Evolutionary conservation across 164 flowering plant species (phyloP).

Genomic region (Dillenia turbinata): DNA sequence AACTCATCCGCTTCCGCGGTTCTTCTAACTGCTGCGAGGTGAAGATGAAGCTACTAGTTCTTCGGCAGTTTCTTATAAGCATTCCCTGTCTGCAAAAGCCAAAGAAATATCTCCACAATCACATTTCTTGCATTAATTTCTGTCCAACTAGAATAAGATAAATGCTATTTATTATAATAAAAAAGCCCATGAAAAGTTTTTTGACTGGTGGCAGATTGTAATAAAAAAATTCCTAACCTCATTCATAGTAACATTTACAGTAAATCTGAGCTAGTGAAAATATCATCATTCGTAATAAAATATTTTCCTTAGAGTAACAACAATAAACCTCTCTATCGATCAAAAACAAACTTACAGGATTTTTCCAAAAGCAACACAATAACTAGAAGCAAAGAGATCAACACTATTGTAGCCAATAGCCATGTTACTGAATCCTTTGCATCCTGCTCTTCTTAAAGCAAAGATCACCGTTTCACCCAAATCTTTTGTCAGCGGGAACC

Average conservation of each 20-base stretch:
- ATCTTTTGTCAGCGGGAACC: slow-evolving; percentile 73
- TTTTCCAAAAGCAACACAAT: slow-evolving; percentile 90
- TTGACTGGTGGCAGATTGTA: too few relatives aligned
- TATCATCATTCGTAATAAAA: too few relatives aligned
- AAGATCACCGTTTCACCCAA: slow-evolving; percentile 95
- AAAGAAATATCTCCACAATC: too few relatives aligned
- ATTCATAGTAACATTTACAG: too few relatives aligned
- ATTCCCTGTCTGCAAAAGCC: slow-evolving; percentile 44
- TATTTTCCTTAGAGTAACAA: too few relatives aligned
- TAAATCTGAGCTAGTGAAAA: too few relatives aligned
- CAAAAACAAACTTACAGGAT: slow-evolving; percentile 59
- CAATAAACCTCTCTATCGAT: too few relatives aligned
- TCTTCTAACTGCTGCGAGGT: slow-evolving; percentile 76
- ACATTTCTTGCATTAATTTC: too few relatives aligned
- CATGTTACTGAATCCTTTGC: slow-evolving; percentile 94
- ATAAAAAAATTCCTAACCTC: too few relatives aligned
- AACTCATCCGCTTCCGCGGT: slow-evolving; percentile 95
- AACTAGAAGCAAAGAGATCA: slow-evolving; percentile 80
- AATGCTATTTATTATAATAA: too few relatives aligned
- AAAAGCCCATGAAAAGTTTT: too few relatives aligned
- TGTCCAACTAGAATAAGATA: too few relatives aligned
- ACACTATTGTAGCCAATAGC: slow-evolving; percentile 97
- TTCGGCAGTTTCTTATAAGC: slow-evolving; percentile 70
- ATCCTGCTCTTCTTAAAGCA: slow-evolving; percentile 89
- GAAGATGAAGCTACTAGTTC: slow-evolving; percentile 94